A percentile compares a stretch with the other conserved stretches of the same genome.
Conservation (phyloP, 805 yeast genomes). For the Wickerhamiella musiphila region DNA sequence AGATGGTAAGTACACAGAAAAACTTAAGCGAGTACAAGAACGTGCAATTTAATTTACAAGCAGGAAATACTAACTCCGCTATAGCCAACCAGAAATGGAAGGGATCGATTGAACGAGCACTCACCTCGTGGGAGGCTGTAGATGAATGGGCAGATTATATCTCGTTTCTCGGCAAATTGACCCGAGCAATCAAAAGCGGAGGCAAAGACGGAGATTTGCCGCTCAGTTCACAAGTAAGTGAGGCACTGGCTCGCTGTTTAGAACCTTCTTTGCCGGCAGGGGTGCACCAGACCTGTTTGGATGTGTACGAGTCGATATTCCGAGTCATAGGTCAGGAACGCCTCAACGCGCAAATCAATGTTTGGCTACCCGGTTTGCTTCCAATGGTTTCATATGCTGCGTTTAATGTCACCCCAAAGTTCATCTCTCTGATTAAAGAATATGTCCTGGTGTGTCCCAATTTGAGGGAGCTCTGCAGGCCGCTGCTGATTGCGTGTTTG, state of each 20-base stretch:
- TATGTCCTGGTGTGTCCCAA: conserved; percentile 37
- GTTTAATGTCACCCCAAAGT: conserved; percentile 67
- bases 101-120: conserved; percentile 46
- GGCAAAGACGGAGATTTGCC: conserved; percentile 41
- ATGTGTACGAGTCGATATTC: conserved; percentile 57
- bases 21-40: too few relatives aligned
- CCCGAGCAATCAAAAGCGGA: conserved; percentile 40
- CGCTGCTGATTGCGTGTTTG: conserved; percentile 54
- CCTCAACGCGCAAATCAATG: conserved; percentile 36
- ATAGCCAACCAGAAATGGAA: conserved; percentile 16
- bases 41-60: background rate
- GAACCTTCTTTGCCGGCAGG: conserved; percentile 81
- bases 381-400: conserved; percentile 82
- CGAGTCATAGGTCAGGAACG: conserved; percentile 38
- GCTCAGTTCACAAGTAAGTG: conserved; percentile 44
- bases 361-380: conserved; percentile 88
- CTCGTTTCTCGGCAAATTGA: conserved; percentile 64
- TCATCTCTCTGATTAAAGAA: conserved; percentile 43
- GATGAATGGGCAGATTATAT: conserved; percentile 98
- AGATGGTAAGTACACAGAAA: too few relatives aligned
- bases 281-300: conserved; percentile 78
- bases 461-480: conserved; percentile 41
- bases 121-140: conserved; percentile 59
- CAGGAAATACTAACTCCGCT: conserved; percentile 3
- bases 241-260: conserved; percentile 59